Evolutionary conservation across 2,329 filamentous ascomycete genomes (phyloP).

Genomic region (Colletotrichum karsti): DNA sequence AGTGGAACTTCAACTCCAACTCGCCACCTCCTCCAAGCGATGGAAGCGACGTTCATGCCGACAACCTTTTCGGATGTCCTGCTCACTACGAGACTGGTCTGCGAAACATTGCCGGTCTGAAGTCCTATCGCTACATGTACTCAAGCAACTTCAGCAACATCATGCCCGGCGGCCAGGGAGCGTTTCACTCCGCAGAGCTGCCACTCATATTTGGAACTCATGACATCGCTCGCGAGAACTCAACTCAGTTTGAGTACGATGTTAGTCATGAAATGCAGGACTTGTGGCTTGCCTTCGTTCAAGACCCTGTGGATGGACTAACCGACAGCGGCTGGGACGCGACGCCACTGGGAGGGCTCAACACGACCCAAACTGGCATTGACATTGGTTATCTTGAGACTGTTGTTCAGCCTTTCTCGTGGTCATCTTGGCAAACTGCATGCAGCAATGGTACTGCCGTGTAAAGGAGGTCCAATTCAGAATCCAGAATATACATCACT

Average conservation of each 20-base stretch:
- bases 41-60: not conserved
- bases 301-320: not conserved
- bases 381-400: not conserved
- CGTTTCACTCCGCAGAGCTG: slow-evolving; percentile 39
- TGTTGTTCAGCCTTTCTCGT: not conserved
- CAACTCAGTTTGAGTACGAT: not conserved
- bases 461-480: not conserved
- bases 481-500: too few relatives aligned
- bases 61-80: not conserved
- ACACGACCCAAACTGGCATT: not conserved
- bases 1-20: not conserved
- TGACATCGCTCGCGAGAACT: slow-evolving; percentile 15
- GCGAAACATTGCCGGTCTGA: not conserved
- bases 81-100: not conserved
- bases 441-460: not conserved
- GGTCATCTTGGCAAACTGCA: not conserved
- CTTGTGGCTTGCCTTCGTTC: slow-evolving; percentile 9
- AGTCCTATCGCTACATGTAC: slow-evolving; percentile 10
- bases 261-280: slow-evolving; percentile 5
- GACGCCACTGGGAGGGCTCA: not conserved
- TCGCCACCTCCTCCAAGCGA: not conserved
- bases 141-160: slow-evolving; percentile 14
- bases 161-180: slow-evolving; percentile 28
- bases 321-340: not conserved
- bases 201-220: slow-evolving; percentile 41